These are phyloP conservation scores for Eudorina sp. DNA, from an alignment of 139 green algal genomes.

Conservation along the genomic window DNA sequence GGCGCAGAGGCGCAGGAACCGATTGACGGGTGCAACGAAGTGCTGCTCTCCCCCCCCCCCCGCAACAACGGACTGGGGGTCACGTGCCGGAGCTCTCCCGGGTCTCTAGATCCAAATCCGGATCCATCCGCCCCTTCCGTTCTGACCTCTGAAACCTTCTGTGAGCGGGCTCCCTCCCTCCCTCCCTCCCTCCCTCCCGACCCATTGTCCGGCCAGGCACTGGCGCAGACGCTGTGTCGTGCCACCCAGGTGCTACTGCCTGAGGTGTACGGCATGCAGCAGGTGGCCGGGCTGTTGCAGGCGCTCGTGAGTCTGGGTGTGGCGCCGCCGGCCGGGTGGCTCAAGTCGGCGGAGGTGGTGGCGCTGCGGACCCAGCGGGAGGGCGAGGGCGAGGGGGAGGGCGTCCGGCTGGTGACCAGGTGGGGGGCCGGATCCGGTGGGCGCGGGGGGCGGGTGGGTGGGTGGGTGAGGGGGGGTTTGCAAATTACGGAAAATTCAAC, in stretches of 20 bases:
- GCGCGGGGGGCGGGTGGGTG: no score
- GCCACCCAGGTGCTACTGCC: slow-evolving; percentile 14
- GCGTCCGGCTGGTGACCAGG: not conserved
- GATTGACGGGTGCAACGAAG: no score
- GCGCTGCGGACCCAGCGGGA: slow-evolving; percentile 24
- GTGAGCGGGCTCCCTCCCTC: no score
- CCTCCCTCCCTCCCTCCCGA: no score
- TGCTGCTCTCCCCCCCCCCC: no score
- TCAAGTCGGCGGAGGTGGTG: slow-evolving; percentile 18
- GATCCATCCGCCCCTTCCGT: no score
- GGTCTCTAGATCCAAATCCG: no score
- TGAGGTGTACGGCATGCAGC: slow-evolving; percentile 22
- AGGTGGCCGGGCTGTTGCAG: slow-evolving; percentile 25
- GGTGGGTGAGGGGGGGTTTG: not conserved
- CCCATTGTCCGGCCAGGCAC: not conserved
- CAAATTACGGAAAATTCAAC: not conserved
- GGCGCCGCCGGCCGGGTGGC: not conserved
- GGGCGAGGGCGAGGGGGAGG: not conserved
- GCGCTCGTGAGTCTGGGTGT: slow-evolving; percentile 18
- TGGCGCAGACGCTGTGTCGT: not conserved
- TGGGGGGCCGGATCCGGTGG: not conserved
- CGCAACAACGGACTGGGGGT: no score
- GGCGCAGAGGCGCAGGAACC: no score
- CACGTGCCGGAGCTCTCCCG: no score
- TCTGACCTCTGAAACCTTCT: no score